These are phyloP conservation scores for Corylus heterophylla DNA, from an alignment of 306 rosid species.

Conservation along the genomic window DNA sequence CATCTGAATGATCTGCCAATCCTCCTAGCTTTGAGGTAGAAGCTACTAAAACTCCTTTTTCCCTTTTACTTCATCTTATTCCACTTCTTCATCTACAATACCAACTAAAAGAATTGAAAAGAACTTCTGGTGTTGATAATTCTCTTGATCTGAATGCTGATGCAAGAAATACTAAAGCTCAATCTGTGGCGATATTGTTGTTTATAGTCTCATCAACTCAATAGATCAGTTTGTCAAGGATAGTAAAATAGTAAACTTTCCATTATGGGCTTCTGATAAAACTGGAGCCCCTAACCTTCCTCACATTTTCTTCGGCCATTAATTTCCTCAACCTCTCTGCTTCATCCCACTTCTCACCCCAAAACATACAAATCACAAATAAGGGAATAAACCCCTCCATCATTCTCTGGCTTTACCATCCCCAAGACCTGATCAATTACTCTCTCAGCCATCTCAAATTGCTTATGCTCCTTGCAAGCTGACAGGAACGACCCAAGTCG, in stretches of 20 bases:
- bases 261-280: constrained; percentile 32
- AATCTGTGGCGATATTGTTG: background rate
- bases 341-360: constrained; percentile 55
- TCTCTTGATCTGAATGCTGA: too few species aligned
- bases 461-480: constrained; percentile 59
- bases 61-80: background rate
- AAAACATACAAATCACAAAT: constrained; percentile 57
- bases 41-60: background rate
- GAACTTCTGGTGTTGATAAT: background rate
- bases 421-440: constrained; percentile 46
- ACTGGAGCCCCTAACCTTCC: constrained; percentile 45
- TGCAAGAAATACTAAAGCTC: background rate
- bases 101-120: background rate
- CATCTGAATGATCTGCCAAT: too few species aligned
- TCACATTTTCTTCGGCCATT: constrained; percentile 39
- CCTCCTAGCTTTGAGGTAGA: background rate
- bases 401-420: constrained; percentile 42
- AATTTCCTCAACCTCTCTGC: constrained; percentile 54
- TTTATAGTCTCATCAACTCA: background rate
- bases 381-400: constrained; percentile 52
- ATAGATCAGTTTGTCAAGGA: background rate
- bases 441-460: constrained; percentile 58
- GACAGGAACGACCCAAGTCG: constrained; percentile 40
- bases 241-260: background rate
- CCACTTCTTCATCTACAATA: background rate